Conservation (phyloP, 768 basidiomycete species). For the Rickenella mellea region DNA sequence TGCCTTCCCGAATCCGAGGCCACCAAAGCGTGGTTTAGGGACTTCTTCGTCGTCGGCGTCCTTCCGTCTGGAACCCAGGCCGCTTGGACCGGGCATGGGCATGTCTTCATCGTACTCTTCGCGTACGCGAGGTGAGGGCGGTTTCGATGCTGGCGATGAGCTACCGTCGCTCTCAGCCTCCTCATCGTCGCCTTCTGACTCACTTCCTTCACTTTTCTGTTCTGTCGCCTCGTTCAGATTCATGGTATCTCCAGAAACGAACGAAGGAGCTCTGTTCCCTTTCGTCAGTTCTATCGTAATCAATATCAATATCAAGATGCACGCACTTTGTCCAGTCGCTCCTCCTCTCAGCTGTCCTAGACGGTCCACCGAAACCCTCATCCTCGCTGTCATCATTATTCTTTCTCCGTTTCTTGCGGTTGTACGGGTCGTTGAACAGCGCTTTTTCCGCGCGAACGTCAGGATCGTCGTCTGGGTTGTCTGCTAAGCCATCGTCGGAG, state of each 20-base stretch:
- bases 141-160: slow-evolving; percentile 40
- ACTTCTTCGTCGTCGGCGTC: slow-evolving; percentile 34
- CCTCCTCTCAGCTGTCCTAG: slow-evolving; percentile 25
- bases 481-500: slow-evolving; percentile 36
- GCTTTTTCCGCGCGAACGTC: slow-evolving; percentile 65
- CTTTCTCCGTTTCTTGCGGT: slow-evolving; percentile 55
- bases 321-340: slow-evolving; percentile 57
- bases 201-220: slow-evolving; percentile 28
- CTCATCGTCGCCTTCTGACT: slow-evolving; percentile 25
- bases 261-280: slow-evolving; percentile 6
- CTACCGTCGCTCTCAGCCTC: slow-evolving; percentile 30
- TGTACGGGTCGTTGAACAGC: slow-evolving; percentile 71
- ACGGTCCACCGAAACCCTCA: slow-evolving; percentile 16
- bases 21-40: slow-evolving; percentile 30
- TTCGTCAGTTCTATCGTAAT: neutral
- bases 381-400: slow-evolving; percentile 57
- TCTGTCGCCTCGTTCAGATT: slow-evolving; percentile 55
- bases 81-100: too few species aligned
- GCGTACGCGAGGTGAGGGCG: slow-evolving; percentile 46
- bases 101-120: slow-evolving; percentile 40
- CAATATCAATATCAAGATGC: slow-evolving; percentile 1
- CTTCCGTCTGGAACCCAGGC: too few species aligned
- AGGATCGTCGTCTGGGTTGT: slow-evolving; percentile 44
- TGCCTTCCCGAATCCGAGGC: slow-evolving; percentile 27
- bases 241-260: slow-evolving; percentile 34